Evolutionary conservation across 495 filamentous ascomycete species (phyloP).

Genomic region (Penicillium turbatum): DNA sequence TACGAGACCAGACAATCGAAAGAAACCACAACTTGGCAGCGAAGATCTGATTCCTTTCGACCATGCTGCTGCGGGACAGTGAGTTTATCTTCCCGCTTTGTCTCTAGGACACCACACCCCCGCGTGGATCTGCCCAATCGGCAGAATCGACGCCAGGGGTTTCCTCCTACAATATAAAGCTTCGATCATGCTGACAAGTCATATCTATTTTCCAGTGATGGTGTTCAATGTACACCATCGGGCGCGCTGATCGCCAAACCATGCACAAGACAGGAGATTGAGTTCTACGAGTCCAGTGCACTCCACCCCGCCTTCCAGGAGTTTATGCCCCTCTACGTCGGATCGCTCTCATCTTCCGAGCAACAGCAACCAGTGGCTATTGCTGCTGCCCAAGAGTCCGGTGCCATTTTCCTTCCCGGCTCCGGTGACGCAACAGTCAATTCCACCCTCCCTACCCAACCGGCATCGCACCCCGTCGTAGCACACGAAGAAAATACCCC

Average conservation of each 20-base stretch:
- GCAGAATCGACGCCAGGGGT: constrained; percentile 1
- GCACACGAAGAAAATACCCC: constrained; percentile 6
- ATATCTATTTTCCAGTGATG: constrained; percentile 57
- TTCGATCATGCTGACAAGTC: constrained; percentile 8
- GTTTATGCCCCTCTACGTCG: constrained; percentile 81
- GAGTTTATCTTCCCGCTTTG: constrained; percentile 41
- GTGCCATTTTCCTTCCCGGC: constrained; percentile 36
- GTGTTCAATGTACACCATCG: constrained; percentile 79
- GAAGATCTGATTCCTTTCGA: constrained; percentile 66
- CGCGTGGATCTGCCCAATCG: neutral
- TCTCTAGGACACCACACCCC: constrained; percentile 7
- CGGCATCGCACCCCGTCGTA: constrained; percentile 6
- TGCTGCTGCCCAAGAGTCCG: constrained; percentile 38
- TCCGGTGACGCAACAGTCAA: constrained; percentile 12
- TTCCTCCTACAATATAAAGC: neutral
- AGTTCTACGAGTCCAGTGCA: constrained; percentile 81
- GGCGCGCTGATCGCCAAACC: constrained; percentile 93
- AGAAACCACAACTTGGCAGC: constrained; percentile 37
- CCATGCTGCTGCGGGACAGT: constrained; percentile 92
- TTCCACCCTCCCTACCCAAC: neutral
- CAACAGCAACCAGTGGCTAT: constrained; percentile 48
- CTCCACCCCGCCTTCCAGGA: constrained; percentile 66
- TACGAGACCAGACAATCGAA: constrained; percentile 33
- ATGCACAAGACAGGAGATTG: constrained; percentile 79
- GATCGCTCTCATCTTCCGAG: constrained; percentile 59